A percentile compares a stretch with the other conserved stretches of the same genome.
Conservation (phyloP, 768 basidiomycete genomes). For the Podaxis sp. region DNA sequence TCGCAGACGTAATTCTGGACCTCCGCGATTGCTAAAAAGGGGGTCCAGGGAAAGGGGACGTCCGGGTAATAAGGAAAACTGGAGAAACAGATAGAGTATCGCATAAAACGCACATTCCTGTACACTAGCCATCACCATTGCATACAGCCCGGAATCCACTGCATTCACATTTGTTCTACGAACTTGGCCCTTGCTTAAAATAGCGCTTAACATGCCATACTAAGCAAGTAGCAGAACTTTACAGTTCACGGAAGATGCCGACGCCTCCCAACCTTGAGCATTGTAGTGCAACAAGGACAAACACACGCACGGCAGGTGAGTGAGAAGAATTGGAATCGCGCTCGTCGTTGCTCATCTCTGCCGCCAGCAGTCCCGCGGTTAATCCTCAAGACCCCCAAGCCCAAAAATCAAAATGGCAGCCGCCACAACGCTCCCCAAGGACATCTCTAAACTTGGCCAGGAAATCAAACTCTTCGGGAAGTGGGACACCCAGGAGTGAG, state of each 20-base stretch:
- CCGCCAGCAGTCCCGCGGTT: conserved; percentile 26
- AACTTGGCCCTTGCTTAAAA: conserved; percentile 13
- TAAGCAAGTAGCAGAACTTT: conserved; percentile 32
- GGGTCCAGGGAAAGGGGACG: conserved; percentile 28
- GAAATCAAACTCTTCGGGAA: conserved; percentile 98
- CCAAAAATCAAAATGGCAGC: conserved; percentile 51
- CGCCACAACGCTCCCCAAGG: conserved; percentile 75
- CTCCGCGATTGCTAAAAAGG: conserved; percentile 33
- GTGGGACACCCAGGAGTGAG: conserved; percentile 98
- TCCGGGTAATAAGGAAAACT: conserved; percentile 19
- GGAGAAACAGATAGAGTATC: background rate
- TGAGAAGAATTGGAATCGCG: conserved; percentile 24
- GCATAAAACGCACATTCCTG: conserved; percentile 12
- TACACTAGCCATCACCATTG: background rate
- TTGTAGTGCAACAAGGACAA: conserved; percentile 47
- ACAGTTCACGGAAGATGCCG: conserved; percentile 43
- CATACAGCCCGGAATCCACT: background rate
- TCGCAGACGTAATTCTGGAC: conserved; percentile 39
- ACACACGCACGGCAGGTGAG: conserved; percentile 40
- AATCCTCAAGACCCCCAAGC: conserved; percentile 29
- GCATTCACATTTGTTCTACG: background rate
- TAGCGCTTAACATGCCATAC: background rate
- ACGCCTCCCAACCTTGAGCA: conserved; percentile 44
- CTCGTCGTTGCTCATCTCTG: conserved; percentile 31
- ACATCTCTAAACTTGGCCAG: conserved; percentile 76